Conservation (phyloP, 1,284 basidiomycete genomes). For the Cutaneotrichosporon sp. region DNA sequence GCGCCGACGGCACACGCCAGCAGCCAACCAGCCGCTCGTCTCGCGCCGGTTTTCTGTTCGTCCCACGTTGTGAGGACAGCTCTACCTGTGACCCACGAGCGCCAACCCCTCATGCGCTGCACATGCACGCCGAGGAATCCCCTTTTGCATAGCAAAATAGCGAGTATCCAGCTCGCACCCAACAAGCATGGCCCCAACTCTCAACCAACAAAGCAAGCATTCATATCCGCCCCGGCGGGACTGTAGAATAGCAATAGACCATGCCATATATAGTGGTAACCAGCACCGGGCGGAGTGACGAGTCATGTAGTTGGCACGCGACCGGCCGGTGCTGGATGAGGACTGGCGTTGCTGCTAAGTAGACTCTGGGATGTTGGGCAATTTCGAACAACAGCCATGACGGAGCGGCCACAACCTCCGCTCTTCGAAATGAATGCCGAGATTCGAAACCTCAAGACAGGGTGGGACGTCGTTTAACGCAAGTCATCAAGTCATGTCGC, state of each 20-base stretch:
- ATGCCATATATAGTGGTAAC: constrained; percentile 4
- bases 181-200: not conserved
- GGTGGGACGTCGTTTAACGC: not conserved
- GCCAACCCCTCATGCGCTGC: not conserved
- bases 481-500: not conserved
- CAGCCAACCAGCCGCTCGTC: not conserved
- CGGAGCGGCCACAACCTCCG: not conserved
- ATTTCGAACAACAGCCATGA: not conserved
- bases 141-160: not conserved
- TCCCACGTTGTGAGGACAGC: not conserved
- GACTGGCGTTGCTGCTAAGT: not conserved
- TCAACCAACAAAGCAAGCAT: constrained; percentile 1
- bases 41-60: not conserved
- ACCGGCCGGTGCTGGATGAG: too few relatives aligned
- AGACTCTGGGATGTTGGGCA: not conserved
- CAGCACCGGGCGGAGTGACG: not conserved
- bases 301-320: not conserved
- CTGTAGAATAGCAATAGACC: constrained; percentile 9
- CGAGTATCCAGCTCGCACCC: not conserved
- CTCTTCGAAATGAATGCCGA: not conserved
- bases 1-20: not conserved
- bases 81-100: not conserved
- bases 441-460: not conserved
- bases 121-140: not conserved
- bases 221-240: constrained; percentile 1